phyloP scores from a whole-genome alignment of 179 eudicot genomes.

The Patellifolia procumbens region DNA sequence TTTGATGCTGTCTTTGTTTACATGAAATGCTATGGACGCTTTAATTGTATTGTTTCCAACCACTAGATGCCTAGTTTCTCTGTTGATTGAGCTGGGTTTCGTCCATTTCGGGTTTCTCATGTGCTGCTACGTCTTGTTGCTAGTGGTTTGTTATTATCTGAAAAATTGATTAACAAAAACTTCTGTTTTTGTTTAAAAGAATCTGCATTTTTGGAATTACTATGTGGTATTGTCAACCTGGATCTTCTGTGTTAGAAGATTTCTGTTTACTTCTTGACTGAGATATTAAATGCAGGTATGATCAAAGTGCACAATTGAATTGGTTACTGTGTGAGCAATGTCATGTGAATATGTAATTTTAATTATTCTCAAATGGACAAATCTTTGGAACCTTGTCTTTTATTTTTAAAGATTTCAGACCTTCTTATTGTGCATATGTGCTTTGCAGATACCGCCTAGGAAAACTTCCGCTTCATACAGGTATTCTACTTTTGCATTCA shows the following conservation, averaged over 20 bases:
- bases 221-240: neutral
- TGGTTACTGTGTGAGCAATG: neutral
- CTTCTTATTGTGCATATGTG: slow-evolving; percentile 16
- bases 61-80: neutral
- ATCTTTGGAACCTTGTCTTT: neutral
- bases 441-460: slow-evolving; percentile 95
- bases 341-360: neutral
- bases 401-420: neutral
- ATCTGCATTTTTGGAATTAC: neutral
- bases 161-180: neutral
- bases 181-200: neutral
- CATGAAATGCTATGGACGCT: neutral
- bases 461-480: slow-evolving; percentile 96
- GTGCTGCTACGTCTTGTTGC: neutral
- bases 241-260: neutral
- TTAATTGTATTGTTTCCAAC: neutral
- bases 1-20: too few species aligned
- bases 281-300: neutral
- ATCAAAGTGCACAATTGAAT: neutral
- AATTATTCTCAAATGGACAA: neutral
- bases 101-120: neutral
- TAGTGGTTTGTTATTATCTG: neutral
- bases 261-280: neutral
- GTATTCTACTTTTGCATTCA: slow-evolving; percentile 31
- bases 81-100: slow-evolving; percentile 5